These are phyloP conservation scores for Astrephomene gubernaculifera DNA, from an alignment of 139 green algal genomes.

Conservation along the genomic window DNA sequence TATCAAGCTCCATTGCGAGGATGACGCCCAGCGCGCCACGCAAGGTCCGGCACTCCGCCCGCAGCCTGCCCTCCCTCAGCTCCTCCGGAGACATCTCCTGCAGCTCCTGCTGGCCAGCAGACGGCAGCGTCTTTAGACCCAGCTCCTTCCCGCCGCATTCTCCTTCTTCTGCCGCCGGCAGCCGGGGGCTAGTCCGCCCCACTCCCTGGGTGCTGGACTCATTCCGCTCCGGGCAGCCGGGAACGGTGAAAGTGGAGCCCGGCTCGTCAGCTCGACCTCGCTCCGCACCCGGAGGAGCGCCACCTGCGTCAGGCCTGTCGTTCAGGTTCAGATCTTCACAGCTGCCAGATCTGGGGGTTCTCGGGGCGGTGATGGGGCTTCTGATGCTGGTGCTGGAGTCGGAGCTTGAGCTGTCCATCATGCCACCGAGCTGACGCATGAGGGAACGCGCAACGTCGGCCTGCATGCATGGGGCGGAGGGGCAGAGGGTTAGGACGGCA, in stretches of 20 bases:
- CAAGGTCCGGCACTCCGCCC: background rate
- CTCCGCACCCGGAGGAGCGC: too few species aligned
- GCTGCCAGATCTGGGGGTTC: background rate
- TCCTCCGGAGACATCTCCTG: background rate
- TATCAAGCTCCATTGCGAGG: too few species aligned
- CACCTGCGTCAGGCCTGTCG: background rate
- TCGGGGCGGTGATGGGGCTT: background rate
- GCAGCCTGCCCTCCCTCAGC: background rate
- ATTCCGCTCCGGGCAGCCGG: background rate
- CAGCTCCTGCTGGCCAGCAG: slow-evolving; percentile 1
- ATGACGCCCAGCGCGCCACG: slow-evolving; percentile 3
- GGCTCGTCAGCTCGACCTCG: too few species aligned
- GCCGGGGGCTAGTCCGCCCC: background rate
- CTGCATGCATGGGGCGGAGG: background rate
- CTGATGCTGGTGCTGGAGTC: background rate
- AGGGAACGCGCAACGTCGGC: background rate
- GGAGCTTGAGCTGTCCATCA: background rate
- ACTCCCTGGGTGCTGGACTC: background rate
- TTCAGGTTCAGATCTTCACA: background rate
- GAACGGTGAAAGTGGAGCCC: background rate
- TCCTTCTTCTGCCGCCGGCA: background rate
- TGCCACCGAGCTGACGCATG: slow-evolving; percentile 17
- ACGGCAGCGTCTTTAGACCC: too few species aligned
- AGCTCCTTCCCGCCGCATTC: too few species aligned
- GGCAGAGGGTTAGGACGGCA: background rate